phyloP scores from a whole-genome alignment of 805 yeast species.

The Yarrowia sp. region DNA sequence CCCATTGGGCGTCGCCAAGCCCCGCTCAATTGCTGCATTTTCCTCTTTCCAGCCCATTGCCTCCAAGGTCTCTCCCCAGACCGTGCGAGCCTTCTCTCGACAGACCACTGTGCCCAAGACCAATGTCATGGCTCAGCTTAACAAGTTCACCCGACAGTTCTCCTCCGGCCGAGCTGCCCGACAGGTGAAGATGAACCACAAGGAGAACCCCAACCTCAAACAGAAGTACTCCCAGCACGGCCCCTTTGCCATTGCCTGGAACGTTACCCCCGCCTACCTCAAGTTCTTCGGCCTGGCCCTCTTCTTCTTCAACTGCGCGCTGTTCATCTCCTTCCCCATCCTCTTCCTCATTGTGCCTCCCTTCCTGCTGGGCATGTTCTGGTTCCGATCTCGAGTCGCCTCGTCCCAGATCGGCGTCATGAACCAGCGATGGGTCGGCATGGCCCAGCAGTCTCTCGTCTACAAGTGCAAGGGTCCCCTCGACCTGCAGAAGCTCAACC shows the following conservation, averaged over 20 bases:
- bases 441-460: conserved; percentile 9
- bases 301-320: background rate
- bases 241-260: conserved; percentile 7
- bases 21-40: background rate
- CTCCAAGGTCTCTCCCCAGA: background rate
- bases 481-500: conserved; percentile 4
- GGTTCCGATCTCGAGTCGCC: conserved; percentile 20
- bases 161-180: background rate
- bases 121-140: background rate
- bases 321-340: conserved; percentile 16
- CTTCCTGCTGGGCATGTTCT: background rate
- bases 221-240: conserved; percentile 16
- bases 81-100: background rate
- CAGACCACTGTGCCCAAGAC: background rate
- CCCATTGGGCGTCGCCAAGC: background rate
- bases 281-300: conserved; percentile 1
- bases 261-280: background rate
- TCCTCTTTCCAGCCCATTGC: background rate
- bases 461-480: conserved; percentile 16
- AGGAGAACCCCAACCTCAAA: conserved; percentile 3
- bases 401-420: conserved; percentile 10
- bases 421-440: conserved; percentile 24
- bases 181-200: conserved; percentile 8
- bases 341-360: conserved; percentile 17
- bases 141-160: background rate